Conservation (phyloP, 148 eudicot genomes). For the Nepenthes gracilis region DNA sequence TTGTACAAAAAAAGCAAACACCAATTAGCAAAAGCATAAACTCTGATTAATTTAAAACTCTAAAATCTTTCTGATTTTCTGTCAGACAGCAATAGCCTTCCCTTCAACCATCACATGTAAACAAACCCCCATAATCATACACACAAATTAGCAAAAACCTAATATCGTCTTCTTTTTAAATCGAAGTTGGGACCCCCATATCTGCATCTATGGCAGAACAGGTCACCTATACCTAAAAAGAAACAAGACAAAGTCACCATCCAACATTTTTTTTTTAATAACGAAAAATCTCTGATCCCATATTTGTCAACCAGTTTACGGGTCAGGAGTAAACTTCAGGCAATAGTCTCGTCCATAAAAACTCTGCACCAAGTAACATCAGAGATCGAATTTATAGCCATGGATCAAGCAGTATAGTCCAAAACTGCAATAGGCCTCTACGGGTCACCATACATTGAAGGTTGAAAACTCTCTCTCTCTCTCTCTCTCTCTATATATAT, state of each 20-base stretch:
- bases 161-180: conserved; percentile 1
- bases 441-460: not conserved
- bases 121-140: not conserved
- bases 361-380: too few species aligned
- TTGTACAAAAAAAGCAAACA: not conserved
- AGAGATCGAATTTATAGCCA: too few species aligned
- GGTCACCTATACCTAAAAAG: not conserved
- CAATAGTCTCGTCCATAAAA: too few species aligned
- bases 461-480: not conserved
- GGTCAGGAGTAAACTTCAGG: too few species aligned
- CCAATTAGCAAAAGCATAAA: conserved; percentile 2
- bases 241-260: not conserved
- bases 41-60: not conserved
- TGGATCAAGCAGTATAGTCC: too few species aligned
- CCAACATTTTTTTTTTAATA: not conserved
- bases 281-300: not conserved
- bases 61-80: not conserved
- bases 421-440: too few species aligned
- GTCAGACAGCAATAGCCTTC: too few species aligned
- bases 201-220: conserved; percentile 5
- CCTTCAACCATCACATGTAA: not conserved
- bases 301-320: too few species aligned
- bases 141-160: not conserved
- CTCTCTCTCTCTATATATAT: too few species aligned
- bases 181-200: conserved; percentile 8